phyloP scores from a whole-genome alignment of 2,329 filamentous ascomycete genomes.

The Fusarium torreyae region DNA sequence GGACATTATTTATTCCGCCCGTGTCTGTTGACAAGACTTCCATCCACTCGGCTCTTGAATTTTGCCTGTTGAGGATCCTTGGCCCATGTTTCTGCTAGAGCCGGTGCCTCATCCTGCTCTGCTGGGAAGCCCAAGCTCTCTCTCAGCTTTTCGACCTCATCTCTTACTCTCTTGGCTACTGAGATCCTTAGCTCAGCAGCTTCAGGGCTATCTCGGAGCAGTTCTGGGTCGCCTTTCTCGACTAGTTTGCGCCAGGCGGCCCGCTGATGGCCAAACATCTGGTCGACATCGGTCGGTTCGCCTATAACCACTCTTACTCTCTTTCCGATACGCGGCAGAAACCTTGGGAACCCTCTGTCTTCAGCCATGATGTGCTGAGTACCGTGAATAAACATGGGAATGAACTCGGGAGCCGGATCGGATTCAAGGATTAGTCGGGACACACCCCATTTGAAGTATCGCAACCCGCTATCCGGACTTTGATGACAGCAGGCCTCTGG shows the following conservation, averaged over 20 bases:
- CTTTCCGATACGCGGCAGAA: constrained; percentile 81
- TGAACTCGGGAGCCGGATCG: constrained; percentile 87
- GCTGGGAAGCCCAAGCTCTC: constrained; percentile 76
- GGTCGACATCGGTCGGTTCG: constrained; percentile 80
- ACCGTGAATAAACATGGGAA: constrained; percentile 96
- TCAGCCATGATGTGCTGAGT: constrained; percentile 92
- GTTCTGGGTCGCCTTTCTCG: constrained; percentile 63
- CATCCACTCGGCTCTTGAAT: constrained; percentile 69
- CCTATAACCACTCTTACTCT: constrained; percentile 83
- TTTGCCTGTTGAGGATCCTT: constrained; percentile 64
- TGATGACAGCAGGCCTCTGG: constrained; percentile 97
- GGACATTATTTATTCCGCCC: constrained; percentile 37
- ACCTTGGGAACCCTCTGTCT: constrained; percentile 82
- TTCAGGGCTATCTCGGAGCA: constrained; percentile 65
- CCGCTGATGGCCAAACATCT: constrained; percentile 83
- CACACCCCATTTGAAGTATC: constrained; percentile 99
- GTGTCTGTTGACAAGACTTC: constrained; percentile 63
- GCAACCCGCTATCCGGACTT: constrained; percentile 81
- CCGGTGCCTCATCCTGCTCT: constrained; percentile 85
- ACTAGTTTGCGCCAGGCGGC: constrained; percentile 80
- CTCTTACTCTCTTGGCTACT: constrained; percentile 82
- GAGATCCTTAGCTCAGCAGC: constrained; percentile 80
- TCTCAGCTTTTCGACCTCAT: constrained; percentile 85
- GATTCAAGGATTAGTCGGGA: constrained; percentile 92
- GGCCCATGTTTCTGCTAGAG: constrained; percentile 85